Conservation (phyloP, 768 basidiomycete species). For the Boletus pseudo-olivaceus region DNA sequence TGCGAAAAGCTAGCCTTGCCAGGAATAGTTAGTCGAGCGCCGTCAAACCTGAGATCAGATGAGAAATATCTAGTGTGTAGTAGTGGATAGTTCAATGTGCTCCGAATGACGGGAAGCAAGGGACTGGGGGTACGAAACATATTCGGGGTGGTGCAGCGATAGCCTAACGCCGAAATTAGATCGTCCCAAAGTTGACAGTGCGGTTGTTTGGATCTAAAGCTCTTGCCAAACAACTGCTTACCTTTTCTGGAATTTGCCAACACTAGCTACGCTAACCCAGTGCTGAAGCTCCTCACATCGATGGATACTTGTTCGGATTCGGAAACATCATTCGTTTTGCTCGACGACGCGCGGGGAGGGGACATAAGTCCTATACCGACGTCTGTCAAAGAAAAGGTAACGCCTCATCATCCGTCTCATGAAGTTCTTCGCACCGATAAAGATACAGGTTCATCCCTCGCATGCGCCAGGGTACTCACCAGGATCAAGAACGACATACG, state of each 20-base stretch:
- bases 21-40: slow-evolving; percentile 14
- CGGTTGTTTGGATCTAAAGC: slow-evolving; percentile 31
- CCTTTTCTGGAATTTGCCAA: background rate
- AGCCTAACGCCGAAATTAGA: too few relatives aligned
- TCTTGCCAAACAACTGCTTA: slow-evolving; percentile 28
- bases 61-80: slow-evolving; percentile 3
- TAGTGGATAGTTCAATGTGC: background rate
- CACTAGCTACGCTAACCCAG: background rate
- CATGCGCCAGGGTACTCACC: slow-evolving; percentile 39
- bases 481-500: slow-evolving; percentile 50
- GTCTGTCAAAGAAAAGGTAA: slow-evolving; percentile 4
- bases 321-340: slow-evolving; percentile 48
- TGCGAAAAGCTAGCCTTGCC: slow-evolving; percentile 53
- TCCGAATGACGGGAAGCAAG: background rate
- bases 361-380: background rate
- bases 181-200: background rate
- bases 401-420: background rate
- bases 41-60: slow-evolving; percentile 11
- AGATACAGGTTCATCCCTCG: slow-evolving; percentile 45
- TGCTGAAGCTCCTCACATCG: background rate
- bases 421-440: background rate
- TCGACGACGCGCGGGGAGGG: slow-evolving; percentile 26
- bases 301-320: slow-evolving; percentile 34
- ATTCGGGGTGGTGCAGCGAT: background rate
- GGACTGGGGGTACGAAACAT: slow-evolving; percentile 8